Evolutionary conservation across 2,329 filamentous ascomycete species (phyloP).

Genomic region (Aplosporella prunicola): DNA sequence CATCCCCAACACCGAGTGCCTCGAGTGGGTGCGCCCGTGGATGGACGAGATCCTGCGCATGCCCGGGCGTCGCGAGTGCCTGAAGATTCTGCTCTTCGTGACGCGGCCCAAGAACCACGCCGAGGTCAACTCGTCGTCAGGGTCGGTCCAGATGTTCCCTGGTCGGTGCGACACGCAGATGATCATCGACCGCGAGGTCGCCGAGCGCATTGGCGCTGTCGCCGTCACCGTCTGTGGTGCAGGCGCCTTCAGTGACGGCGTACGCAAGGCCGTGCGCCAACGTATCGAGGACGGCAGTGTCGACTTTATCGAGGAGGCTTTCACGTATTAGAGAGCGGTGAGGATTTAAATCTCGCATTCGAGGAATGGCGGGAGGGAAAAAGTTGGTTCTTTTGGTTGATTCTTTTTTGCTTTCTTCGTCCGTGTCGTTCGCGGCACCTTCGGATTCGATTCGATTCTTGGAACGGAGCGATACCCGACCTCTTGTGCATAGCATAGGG

Average conservation of each 20-base stretch:
- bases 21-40: conserved; percentile 55
- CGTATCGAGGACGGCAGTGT: conserved; percentile 44
- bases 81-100: conserved; percentile 53
- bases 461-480: background rate
- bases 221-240: conserved; percentile 55
- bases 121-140: conserved; percentile 47
- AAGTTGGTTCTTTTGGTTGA: background rate
- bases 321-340: conserved; percentile 44
- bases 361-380: conserved; percentile 5
- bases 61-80: conserved; percentile 48
- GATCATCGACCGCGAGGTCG: conserved; percentile 49
- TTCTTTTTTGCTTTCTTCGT: too few relatives aligned
- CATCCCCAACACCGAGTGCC: conserved; percentile 59
- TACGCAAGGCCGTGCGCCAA: conserved; percentile 44
- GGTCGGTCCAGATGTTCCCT: conserved; percentile 52
- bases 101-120: conserved; percentile 48
- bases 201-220: conserved; percentile 47
- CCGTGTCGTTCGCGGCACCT: too few relatives aligned
- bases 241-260: conserved; percentile 53
- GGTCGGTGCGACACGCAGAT: conserved; percentile 48
- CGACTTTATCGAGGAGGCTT: conserved; percentile 57
- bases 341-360: background rate
- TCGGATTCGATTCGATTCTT: too few relatives aligned
- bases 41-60: conserved; percentile 56
- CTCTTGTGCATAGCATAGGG: background rate